phyloP scores from a whole-genome alignment of 2,329 filamentous ascomycete species.

The Fusarium humuli region DNA sequence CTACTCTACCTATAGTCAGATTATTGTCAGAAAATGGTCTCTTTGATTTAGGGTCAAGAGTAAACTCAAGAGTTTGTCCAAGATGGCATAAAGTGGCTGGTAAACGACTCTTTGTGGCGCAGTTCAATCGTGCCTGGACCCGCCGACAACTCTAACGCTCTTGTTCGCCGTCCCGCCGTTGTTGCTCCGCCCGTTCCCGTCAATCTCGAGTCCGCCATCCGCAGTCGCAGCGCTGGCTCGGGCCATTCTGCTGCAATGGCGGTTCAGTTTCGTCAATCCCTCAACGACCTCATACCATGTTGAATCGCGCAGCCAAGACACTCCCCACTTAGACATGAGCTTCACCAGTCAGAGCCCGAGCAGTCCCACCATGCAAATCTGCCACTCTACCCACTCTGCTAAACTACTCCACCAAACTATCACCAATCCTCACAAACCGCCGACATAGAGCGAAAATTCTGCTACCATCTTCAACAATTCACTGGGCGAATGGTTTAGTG shows the following conservation, averaged over 20 bases:
- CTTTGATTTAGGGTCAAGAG: background rate
- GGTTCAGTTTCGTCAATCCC: background rate
- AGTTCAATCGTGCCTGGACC: background rate
- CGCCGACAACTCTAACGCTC: background rate
- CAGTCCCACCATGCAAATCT: background rate
- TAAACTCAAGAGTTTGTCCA: background rate
- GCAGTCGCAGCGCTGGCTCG: background rate
- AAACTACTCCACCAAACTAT: background rate
- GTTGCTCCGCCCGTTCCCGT: background rate
- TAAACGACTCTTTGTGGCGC: background rate
- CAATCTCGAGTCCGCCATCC: background rate
- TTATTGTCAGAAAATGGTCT: background rate
- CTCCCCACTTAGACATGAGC: background rate
- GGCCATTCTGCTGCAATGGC: background rate
- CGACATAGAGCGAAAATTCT: background rate
- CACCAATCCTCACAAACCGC: background rate
- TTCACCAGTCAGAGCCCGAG: background rate
- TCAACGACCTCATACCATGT: background rate
- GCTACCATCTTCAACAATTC: background rate
- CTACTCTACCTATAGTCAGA: background rate
- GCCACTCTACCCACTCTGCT: background rate
- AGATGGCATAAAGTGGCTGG: background rate
- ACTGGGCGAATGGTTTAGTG: conserved; percentile 32
- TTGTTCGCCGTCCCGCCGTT: background rate
- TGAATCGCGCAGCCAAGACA: background rate